Evolutionary conservation across 805 yeast genomes (phyloP), one percentile per base, ranked within the genome.

Genomic region (Helenozyma baotianmanensis): DNA sequence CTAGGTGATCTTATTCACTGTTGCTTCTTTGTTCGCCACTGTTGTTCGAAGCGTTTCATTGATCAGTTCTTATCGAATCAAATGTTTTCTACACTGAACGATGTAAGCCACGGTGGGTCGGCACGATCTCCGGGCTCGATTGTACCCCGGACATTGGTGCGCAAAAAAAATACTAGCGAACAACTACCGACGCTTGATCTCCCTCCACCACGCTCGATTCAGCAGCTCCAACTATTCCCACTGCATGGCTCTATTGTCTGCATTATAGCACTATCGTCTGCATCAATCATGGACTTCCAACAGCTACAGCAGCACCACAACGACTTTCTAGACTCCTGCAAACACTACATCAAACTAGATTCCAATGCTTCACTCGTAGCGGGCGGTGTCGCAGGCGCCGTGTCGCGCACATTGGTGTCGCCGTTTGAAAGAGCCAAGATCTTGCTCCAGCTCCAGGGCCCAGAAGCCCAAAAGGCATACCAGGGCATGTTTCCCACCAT

Each of bases 361-460:
- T 70, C 79, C 12, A 72, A 74, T 21, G 69, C 87, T 2, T 76
- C 88, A 3, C 69, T 83, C 23, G 38, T 82, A 7, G 72, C 85
- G 5, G 94, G 94, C 11, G 92, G 92, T 6, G 48, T 78, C 7
- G 90, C 72, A 3, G 94, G 94, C 12, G 87, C 87, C 1, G 65
- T 82, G 1, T 84, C 95, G 2, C 68, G 97, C 34, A 90, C 97
- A 0, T 86, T 83, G 1, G 96, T 89, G 5, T 85, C 96, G 9
- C 98, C 98, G 1, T 79, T 90, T 59, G 98, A 90, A 57, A 68
- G 98, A 46, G 94, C 92, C 47, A 90, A 90, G 60, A 92, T 92
- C 42, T 60, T 90, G 16, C 76, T 88, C 48, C 98, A 90, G 60
- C 78, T 92, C 22, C 97, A 90, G 58, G 92, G 84, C 9, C 68